Evolutionary conservation across 805 yeast genomes (phyloP).

Genomic region (Torulaspora delbrueckii): DNA sequence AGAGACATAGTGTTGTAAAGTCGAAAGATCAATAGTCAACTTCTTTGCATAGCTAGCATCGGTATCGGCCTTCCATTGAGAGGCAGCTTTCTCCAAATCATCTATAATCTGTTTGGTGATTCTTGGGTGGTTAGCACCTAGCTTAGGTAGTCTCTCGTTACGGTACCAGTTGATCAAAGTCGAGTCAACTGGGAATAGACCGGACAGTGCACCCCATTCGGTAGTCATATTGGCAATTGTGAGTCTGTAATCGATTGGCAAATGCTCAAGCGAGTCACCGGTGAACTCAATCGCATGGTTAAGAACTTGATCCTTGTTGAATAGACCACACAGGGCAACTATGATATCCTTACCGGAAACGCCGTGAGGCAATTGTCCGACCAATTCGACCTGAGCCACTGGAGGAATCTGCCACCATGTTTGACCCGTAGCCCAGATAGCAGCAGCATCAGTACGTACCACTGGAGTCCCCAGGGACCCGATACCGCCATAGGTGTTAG

Average conservation of each 20-base stretch:
- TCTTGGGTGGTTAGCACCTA: conserved; percentile 74
- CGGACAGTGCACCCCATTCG: conserved; percentile 98
- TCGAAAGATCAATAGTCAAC: conserved; percentile 69
- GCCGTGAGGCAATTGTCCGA: conserved; percentile 76
- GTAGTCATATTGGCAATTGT: conserved; percentile 98
- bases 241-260: conserved; percentile 77
- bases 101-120: conserved; percentile 59
- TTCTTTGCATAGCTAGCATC: conserved; percentile 89
- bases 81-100: conserved; percentile 21
- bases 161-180: conserved; percentile 75
- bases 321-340: conserved; percentile 89
- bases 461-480: conserved; percentile 96
- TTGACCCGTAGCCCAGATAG: conserved; percentile 99
- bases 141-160: conserved; percentile 44
- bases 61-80: conserved; percentile 47
- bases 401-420: conserved; percentile 99
- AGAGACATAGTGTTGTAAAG: conserved; percentile 82
- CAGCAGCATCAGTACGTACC: conserved; percentile 97
- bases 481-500: conserved; percentile 96
- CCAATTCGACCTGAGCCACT: conserved; percentile 86
- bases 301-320: conserved; percentile 87
- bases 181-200: conserved; percentile 92
- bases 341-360: conserved; percentile 96
- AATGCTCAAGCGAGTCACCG: conserved; percentile 67
- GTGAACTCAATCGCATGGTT: conserved; percentile 92